Conservation (phyloP, 345 rosid genomes). For the Populus ilicifolia region DNA sequence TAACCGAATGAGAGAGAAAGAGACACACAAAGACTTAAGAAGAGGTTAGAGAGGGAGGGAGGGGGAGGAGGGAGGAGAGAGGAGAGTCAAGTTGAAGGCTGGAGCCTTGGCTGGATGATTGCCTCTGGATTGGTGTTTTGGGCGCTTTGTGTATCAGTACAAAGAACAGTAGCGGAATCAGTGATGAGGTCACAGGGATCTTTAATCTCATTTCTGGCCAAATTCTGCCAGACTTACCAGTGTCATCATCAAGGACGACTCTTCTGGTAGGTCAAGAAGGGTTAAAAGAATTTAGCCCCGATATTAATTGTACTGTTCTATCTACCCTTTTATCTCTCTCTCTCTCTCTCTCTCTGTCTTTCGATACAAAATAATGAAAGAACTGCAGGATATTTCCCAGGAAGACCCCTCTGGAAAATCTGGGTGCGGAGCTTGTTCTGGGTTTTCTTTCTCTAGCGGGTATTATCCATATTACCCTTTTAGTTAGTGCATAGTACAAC, state of each 20-base stretch:
- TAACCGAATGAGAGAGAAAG: background rate
- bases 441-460: constrained; percentile 22
- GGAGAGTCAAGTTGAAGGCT: background rate
- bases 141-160: constrained; percentile 5
- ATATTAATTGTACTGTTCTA: constrained; percentile 10
- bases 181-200: constrained; percentile 45
- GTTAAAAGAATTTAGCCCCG: constrained; percentile 9
- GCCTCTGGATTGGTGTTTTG: background rate
- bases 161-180: constrained; percentile 34
- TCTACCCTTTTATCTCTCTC: background rate
- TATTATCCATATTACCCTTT: constrained; percentile 3
- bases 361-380: background rate
- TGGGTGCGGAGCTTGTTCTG: constrained; percentile 4
- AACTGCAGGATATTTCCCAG: constrained; percentile 12
- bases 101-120: background rate
- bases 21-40: too few relatives aligned
- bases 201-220: constrained; percentile 48
- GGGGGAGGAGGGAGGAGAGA: too few relatives aligned
- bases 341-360: background rate
- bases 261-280: constrained; percentile 15
- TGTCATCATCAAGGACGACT: constrained; percentile 27
- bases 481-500: constrained; percentile 12
- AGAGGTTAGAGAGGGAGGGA: background rate
- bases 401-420: constrained; percentile 22
- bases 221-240: constrained; percentile 43